Conservation (phyloP, 225 moss, liverwort and hornwort species). For the Pleurozium schreberi region DNA sequence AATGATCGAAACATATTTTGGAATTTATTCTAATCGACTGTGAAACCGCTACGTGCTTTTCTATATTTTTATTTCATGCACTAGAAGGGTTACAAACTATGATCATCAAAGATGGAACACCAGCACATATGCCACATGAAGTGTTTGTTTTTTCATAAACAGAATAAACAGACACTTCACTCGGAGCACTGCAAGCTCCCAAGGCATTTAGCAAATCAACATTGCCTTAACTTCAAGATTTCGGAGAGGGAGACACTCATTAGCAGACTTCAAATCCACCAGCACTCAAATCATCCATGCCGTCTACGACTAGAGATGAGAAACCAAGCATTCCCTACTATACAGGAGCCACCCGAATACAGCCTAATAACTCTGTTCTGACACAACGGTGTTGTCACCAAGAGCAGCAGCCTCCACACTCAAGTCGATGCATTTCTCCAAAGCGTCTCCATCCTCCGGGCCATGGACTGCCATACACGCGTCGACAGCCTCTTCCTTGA, state of each 20-base stretch:
- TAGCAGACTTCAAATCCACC: neutral
- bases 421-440: constrained; percentile 44
- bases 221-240: neutral
- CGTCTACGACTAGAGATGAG: neutral
- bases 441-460: constrained; percentile 18
- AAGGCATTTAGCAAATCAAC: neutral
- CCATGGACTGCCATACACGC: constrained; percentile 49
- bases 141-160: neutral
- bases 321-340: neutral
- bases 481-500: constrained; percentile 33
- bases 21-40: neutral
- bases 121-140: neutral
- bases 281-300: neutral
- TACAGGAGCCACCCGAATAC: neutral
- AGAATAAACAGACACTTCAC: neutral
- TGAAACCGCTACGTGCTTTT: too few relatives aligned
- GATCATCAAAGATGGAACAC: neutral
- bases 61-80: neutral
- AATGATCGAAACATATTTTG: neutral
- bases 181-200: neutral
- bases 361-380: constrained; percentile 49
- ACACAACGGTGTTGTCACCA: constrained; percentile 36
- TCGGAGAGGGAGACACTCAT: neutral
- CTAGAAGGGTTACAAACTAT: neutral
- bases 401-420: constrained; percentile 60